Evolutionary conservation across 2,329 filamentous ascomycete species (phyloP), one percentile per base, ranked within the genome.

Genomic region (Colletotrichum sp.): DNA sequence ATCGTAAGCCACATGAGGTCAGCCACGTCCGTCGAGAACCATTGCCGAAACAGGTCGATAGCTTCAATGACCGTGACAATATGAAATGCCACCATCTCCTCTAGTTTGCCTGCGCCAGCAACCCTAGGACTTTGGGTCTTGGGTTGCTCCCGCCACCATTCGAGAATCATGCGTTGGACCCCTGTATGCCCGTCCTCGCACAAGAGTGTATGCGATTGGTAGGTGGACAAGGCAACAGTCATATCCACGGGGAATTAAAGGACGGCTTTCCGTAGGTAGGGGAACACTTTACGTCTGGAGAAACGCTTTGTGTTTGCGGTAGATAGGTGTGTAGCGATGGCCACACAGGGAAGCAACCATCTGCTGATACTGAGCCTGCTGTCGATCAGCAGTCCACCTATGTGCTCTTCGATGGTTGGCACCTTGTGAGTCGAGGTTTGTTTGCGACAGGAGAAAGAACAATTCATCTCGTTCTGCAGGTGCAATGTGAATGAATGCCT

Each of bases 361-460:
- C 39, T 43, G 39, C 9, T 43, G 39, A 10, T 43, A 43, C 8
- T 43, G 16, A 43, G 16, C 16, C 39, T 43, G 39, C 39, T n/a
- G 39, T 0, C 18, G 0, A n/a, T 18, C 8, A n/a, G 8, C 39
- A 43, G 16, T 3, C 39, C 39, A 5, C 8, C 8, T 43, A 0
- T 18, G 39, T 43, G 16, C 39, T 18, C 8, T 43, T 43, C 3
- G 39, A 43, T 43, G 39, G 8, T 43, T 43, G 39, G 39, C 39
- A 10, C 2, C 5, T 43, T n/a, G 18, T n/a, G 39, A 43, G 3
- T 10, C 39, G 8, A 43, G 39, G 0, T n/a, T 6, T 43, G 0
- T 2, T 6, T 5, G 8, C 16, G 16, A 10, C 36, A 43, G 8
- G 8, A 5, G 36, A 0, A 43, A 43, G 39, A n/a, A 43, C 18